Conservation (phyloP, 331 rosid genomes). For the Saraca asoca region DNA sequence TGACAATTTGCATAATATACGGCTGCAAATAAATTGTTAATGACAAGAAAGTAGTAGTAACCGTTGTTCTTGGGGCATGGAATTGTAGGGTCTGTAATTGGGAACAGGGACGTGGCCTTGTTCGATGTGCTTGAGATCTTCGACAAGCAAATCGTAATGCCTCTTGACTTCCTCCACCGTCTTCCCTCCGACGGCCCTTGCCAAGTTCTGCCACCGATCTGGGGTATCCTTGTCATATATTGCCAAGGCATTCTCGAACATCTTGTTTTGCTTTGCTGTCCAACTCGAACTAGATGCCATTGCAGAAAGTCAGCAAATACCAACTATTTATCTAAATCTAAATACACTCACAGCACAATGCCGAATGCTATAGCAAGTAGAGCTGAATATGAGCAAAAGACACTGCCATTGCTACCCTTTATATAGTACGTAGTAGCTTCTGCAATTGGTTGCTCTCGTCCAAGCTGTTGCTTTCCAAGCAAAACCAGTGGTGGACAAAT, state of each 20-base stretch:
- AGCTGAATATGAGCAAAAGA: conserved; percentile 27
- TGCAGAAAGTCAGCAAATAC: not conserved
- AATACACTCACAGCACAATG: too few relatives aligned
- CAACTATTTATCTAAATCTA: too few relatives aligned
- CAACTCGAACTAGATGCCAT: conserved; percentile 68
- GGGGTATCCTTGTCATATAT: conserved; percentile 71
- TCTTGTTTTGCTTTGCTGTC: conserved; percentile 82
- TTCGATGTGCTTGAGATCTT: conserved; percentile 69
- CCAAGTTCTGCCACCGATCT: conserved; percentile 82
- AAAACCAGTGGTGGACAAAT: conserved; percentile 43
- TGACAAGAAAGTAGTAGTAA: not conserved
- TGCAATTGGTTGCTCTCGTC: conserved; percentile 7
- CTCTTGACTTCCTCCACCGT: conserved; percentile 74
- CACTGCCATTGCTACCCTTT: conserved; percentile 40
- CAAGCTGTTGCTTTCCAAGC: conserved; percentile 47
- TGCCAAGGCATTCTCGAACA: conserved; percentile 86
- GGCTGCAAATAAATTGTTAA: not conserved
- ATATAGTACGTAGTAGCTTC: conserved; percentile 39
- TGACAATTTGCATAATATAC: too few relatives aligned
- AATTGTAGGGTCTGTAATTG: conserved; percentile 49
- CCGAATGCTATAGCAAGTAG: too few relatives aligned
- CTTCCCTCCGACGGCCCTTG: conserved; percentile 82
- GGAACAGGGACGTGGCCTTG: conserved; percentile 70
- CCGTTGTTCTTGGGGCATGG: conserved; percentile 62
- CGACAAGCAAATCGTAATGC: conserved; percentile 65